Conservation (phyloP, 2,329 filamentous ascomycete genomes). For the Graphilbum ipis-grandicollis region DNA sequence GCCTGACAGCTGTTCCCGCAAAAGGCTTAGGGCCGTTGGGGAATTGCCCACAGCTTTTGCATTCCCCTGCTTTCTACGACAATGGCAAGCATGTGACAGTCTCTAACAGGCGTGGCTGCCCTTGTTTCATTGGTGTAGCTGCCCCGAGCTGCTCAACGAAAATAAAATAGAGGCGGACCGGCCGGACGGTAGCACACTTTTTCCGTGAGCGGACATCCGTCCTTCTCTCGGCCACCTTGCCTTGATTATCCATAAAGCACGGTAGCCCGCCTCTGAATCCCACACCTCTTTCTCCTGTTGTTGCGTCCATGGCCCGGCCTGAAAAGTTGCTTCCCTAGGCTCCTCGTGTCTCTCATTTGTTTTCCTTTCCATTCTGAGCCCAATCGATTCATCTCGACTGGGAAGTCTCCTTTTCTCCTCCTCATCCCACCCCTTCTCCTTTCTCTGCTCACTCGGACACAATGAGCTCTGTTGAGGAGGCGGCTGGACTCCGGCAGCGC, state of each 20-base stretch:
- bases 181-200: no score
- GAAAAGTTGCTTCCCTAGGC: no score
- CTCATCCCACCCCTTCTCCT: not conserved
- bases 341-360: no score
- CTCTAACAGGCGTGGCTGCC: not conserved
- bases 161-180: not conserved
- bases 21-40: slow-evolving; percentile 1
- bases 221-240: no score
- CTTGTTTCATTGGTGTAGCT: not conserved
- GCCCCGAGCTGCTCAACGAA: not conserved
- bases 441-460: not conserved
- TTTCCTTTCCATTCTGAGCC: no score
- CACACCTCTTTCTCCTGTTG: no score
- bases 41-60: slow-evolving; percentile 1
- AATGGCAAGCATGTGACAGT: not conserved
- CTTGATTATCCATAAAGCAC: no score
- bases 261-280: no score
- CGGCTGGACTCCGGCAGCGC: slow-evolving; percentile 1
- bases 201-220: no score
- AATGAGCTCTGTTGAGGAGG: slow-evolving; percentile 1
- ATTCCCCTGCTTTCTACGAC: not conserved
- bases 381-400: no score
- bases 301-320: no score
- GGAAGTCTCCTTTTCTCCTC: not conserved
- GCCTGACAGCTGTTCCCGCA: not conserved